phyloP scores from a whole-genome alignment of 768 basidiomycete species.

The Boletus patriciae region DNA sequence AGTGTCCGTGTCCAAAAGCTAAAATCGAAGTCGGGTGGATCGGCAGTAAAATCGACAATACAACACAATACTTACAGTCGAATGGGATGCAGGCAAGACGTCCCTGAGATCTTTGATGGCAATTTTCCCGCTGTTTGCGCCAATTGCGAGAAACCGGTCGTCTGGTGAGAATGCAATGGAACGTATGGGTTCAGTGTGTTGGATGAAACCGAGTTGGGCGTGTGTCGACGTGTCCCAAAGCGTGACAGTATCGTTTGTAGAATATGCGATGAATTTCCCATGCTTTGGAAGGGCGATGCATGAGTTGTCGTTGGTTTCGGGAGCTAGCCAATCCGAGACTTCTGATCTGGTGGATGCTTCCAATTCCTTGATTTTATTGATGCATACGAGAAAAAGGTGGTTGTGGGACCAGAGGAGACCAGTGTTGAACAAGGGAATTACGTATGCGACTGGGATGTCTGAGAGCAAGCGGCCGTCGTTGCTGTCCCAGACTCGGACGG shows the following conservation, averaged over 20 bases:
- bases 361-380: neutral
- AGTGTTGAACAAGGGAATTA: neutral
- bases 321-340: neutral
- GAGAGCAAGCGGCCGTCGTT: neutral
- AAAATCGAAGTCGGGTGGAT: no score
- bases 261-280: neutral
- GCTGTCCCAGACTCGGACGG: neutral
- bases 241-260: neutral
- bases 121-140: neutral
- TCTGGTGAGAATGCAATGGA: neutral
- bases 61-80: no score
- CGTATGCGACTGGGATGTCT: neutral
- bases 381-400: neutral
- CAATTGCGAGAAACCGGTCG: neutral
- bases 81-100: no score
- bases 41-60: neutral
- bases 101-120: no score
- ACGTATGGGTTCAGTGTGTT: no score
- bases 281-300: neutral
- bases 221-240: neutral
- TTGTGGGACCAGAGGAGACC: neutral
- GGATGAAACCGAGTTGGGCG: neutral
- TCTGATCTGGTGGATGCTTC: neutral
- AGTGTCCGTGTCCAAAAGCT: no score
- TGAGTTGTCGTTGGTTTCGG: neutral